These are phyloP conservation scores for Candida ascalaphidarum DNA, from an alignment of 805 yeast genomes.

Conservation along the genomic window DNA sequence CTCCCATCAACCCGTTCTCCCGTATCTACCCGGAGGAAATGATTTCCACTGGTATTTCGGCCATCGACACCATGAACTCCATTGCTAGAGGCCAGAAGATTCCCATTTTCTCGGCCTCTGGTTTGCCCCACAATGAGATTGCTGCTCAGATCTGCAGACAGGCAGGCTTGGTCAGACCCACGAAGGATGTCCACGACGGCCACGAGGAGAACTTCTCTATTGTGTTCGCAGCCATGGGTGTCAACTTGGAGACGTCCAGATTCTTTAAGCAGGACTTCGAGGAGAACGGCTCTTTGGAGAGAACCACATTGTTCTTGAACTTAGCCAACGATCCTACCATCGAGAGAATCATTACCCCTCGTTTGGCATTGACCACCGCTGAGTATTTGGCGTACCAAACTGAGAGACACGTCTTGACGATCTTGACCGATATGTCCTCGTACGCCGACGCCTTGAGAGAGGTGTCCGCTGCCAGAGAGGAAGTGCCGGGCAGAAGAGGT, in stretches of 20 bases:
- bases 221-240: constrained; percentile 99
- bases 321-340: constrained; percentile 99
- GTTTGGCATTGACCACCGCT: constrained; percentile 97
- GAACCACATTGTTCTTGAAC: constrained; percentile 93
- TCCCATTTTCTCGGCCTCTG: constrained; percentile 98
- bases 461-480: constrained; percentile 99
- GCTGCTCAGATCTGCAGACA: constrained; percentile 99
- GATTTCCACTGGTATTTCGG: constrained; percentile 98
- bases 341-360: constrained; percentile 98
- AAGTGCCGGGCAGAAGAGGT: constrained; percentile 99
- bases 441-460: constrained; percentile 99
- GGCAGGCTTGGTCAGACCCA: constrained; percentile 98
- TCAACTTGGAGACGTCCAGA: constrained; percentile 94
- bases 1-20: constrained; percentile 96
- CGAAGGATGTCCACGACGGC: constrained; percentile 99
- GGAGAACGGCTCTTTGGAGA: constrained; percentile 96
- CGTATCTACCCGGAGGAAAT: constrained; percentile 99
- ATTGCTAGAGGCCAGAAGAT: constrained; percentile 99
- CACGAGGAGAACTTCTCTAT: constrained; percentile 99
- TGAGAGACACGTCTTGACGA: constrained; percentile 96
- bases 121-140: constrained; percentile 98
- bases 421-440: constrained; percentile 99
- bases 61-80: constrained; percentile 98
- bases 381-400: constrained; percentile 98
- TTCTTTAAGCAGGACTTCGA: constrained; percentile 99